phyloP scores from a whole-genome alignment of 306 rosid genomes.

The Citrullus colocynthis region DNA sequence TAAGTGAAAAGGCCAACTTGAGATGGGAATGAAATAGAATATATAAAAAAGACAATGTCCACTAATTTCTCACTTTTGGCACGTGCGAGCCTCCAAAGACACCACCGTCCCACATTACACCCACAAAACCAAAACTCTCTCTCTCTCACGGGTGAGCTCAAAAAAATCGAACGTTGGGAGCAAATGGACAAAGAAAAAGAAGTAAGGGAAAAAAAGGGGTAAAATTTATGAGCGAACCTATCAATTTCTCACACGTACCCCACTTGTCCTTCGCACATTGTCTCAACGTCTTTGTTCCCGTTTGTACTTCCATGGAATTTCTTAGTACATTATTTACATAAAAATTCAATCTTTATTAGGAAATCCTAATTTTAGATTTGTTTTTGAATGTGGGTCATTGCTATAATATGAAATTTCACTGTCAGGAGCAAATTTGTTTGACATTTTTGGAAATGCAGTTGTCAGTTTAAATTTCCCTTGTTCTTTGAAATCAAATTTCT shows the following conservation, averaged over 20 bases:
- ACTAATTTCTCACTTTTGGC: not conserved
- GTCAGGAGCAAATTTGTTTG: not conserved
- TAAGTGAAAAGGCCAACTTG: not conserved
- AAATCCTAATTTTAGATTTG: not conserved
- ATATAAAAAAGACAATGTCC: not conserved
- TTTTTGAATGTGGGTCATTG: not conserved
- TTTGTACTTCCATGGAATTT: slow-evolving; percentile 6
- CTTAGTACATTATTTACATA: not conserved
- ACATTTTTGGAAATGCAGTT: not conserved
- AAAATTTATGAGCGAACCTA: not conserved
- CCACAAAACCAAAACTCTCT: not conserved
- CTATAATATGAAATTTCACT: not conserved
- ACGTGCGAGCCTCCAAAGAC: slow-evolving; percentile 25
- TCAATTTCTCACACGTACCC: slow-evolving; percentile 21
- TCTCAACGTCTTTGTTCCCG: slow-evolving; percentile 11
- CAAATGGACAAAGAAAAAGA: slow-evolving; percentile 5
- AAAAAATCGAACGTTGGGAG: slow-evolving; percentile 31
- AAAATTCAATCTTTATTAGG: slow-evolving; percentile 1
- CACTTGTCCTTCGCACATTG: not conserved
- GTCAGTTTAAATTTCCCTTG: not conserved
- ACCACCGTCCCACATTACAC: slow-evolving; percentile 30
- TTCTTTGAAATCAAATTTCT: not conserved
- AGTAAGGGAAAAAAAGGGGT: not conserved
- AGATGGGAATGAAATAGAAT: not conserved
- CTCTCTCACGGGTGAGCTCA: slow-evolving; percentile 22